Percentiles rank a stretch among this genome's conserved stretches.
These are phyloP conservation scores for Citrullus mucosospermus DNA, from an alignment of 306 rosid species.

Conservation along the genomic window DNA sequence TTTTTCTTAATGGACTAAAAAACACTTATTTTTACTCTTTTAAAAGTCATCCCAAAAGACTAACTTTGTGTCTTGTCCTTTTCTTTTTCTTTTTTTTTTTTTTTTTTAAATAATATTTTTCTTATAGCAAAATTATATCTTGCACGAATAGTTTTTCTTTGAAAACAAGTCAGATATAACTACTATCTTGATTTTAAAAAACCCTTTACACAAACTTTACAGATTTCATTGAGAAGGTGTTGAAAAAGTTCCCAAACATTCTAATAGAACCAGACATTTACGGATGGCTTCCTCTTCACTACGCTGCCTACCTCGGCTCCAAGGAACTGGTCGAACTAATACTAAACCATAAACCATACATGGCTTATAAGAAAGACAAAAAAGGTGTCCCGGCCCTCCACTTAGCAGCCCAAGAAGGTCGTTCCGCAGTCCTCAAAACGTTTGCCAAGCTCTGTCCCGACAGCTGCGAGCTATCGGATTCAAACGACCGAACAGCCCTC, in stretches of 20 bases:
- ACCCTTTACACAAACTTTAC: not conserved
- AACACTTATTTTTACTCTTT: too few species aligned
- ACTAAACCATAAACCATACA: not conserved
- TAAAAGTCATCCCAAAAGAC: too few species aligned
- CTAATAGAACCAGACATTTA: not conserved
- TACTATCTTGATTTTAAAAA: not conserved
- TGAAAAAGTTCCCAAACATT: not conserved
- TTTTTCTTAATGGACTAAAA: too few species aligned
- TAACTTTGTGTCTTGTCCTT: too few species aligned
- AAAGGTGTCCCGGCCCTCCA: not conserved
- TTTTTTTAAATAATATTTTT: too few species aligned
- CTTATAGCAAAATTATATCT: not conserved
- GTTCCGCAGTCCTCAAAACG: not conserved
- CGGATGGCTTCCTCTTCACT: not conserved
- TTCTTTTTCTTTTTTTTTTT: not conserved
- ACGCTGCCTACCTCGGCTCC: not conserved
- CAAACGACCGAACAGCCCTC: not conserved
- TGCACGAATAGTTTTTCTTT: not conserved
- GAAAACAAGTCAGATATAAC: not conserved
- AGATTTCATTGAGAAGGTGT: not conserved
- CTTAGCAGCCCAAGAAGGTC: not conserved
- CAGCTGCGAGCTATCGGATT: not conserved
- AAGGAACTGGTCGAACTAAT: not conserved
- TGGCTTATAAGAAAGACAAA: not conserved
- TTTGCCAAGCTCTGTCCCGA: not conserved